Evolutionary conservation across 176 grass and related monocot species (phyloP).

Genomic region (Elaeis guineensis): DNA sequence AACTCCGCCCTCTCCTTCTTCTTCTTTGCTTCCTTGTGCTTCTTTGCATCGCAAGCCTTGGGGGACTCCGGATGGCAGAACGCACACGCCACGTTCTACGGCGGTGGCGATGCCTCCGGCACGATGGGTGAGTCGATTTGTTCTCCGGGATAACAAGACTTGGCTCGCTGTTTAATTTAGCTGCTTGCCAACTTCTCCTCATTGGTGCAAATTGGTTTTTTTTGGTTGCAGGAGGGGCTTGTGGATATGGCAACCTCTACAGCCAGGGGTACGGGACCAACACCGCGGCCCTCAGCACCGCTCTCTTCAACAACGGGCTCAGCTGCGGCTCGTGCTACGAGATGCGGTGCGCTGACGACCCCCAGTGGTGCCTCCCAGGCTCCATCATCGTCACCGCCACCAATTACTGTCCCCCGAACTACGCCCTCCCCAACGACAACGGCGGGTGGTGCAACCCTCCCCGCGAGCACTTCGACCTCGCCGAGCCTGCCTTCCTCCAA

Average conservation of each 20-base stretch:
- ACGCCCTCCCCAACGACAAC: conserved; percentile 34
- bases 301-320: conserved; percentile 37
- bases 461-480: conserved; percentile 63
- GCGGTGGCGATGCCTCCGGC: conserved; percentile 55
- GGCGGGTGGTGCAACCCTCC: conserved; percentile 89
- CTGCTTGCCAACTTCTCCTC: too few relatives aligned
- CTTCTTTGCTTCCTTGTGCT: neutral
- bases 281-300: conserved; percentile 42
- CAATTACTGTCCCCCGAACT: conserved; percentile 76
- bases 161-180: too few relatives aligned
- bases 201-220: too few relatives aligned
- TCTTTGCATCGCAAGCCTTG: neutral
- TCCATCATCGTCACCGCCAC: conserved; percentile 64
- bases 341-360: conserved; percentile 37
- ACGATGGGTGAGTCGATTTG: conserved; percentile 62
- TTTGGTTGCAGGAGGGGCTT: conserved; percentile 50
- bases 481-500: conserved; percentile 45
- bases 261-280: conserved; percentile 52
- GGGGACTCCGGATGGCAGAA: conserved; percentile 18
- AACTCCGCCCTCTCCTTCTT: conserved; percentile 1
- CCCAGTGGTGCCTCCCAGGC: conserved; percentile 44
- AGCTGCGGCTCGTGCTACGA: conserved; percentile 73
- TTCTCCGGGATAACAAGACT: too few relatives aligned
- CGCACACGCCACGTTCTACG: conserved; percentile 76
- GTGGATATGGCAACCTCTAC: conserved; percentile 84